Evolutionary conservation across 78 protist species (phyloP).

Genomic region (Capsaspora owczarzaki): DNA sequence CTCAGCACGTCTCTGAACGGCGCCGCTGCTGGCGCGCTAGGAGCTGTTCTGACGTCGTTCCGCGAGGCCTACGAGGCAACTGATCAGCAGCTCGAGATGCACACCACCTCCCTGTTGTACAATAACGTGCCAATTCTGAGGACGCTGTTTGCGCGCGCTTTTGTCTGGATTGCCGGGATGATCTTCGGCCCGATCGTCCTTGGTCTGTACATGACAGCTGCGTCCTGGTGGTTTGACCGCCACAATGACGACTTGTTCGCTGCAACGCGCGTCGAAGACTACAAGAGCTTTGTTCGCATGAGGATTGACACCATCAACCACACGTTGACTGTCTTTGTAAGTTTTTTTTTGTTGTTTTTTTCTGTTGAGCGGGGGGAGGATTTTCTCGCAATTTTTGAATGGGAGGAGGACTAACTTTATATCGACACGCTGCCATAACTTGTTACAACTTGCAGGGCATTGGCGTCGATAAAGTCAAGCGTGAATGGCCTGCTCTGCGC

Average conservation of each 20-base stretch:
- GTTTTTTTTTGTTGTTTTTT: background rate
- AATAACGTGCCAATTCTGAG: background rate
- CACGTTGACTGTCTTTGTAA: background rate
- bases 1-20: too few species aligned
- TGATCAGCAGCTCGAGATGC: too few species aligned
- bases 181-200: background rate
- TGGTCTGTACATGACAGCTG: background rate
- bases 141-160: background rate
- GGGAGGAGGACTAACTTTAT: background rate
- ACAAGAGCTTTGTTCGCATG: constrained; percentile 2
- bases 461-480: background rate
- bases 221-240: too few species aligned
- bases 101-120: too few species aligned
- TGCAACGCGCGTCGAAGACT: background rate
- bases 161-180: background rate
- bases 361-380: background rate
- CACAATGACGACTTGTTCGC: constrained; percentile 1
- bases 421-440: background rate
- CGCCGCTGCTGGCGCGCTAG: too few species aligned
- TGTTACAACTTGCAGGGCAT: background rate
- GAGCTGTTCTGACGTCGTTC: too few species aligned
- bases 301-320: background rate
- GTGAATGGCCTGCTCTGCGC: background rate
- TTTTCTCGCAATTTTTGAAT: background rate
- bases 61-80: too few species aligned